phyloP scores from a whole-genome alignment of 371 early-diverging fungal genomes.

The Mortierella sp. region DNA sequence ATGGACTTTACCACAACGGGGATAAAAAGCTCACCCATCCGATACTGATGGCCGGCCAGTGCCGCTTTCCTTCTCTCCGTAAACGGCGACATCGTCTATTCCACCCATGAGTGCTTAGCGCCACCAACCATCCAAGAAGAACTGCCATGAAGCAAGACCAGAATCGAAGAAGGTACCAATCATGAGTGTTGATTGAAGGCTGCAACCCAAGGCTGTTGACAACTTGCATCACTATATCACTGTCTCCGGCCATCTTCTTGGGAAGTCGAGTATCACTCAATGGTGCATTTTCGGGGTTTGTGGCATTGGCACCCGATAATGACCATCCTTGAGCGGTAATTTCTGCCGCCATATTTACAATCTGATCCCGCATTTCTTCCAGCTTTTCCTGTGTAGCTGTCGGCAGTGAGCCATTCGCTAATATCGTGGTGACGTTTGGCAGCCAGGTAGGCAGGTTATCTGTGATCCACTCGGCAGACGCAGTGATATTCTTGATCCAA shows the following conservation, averaged over 20 bases:
- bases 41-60: conserved; percentile 29
- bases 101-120: conserved; percentile 37
- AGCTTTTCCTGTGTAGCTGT: neutral
- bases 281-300: neutral
- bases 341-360: conserved; percentile 14
- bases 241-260: conserved; percentile 7
- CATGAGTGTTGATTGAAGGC: conserved; percentile 46
- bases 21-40: conserved; percentile 72
- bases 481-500: conserved; percentile 16
- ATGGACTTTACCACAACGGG: conserved; percentile 64
- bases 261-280: neutral
- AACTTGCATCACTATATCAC: conserved; percentile 51
- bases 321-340: neutral
- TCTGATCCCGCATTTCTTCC: conserved; percentile 16
- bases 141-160: conserved; percentile 44
- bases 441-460: conserved; percentile 22
- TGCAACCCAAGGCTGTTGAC: conserved; percentile 50
- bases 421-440: conserved; percentile 25
- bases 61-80: conserved; percentile 25
- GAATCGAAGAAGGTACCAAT: conserved; percentile 52
- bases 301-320: neutral
- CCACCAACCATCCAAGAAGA: conserved; percentile 35
- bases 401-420: conserved; percentile 18
- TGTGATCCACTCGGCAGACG: conserved; percentile 18
- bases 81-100: conserved; percentile 40